Evolutionary conservation across 345 rosid species (phyloP), one percentile per base, ranked within the genome.

Genomic region (Eucalyptus tenuipes): DNA sequence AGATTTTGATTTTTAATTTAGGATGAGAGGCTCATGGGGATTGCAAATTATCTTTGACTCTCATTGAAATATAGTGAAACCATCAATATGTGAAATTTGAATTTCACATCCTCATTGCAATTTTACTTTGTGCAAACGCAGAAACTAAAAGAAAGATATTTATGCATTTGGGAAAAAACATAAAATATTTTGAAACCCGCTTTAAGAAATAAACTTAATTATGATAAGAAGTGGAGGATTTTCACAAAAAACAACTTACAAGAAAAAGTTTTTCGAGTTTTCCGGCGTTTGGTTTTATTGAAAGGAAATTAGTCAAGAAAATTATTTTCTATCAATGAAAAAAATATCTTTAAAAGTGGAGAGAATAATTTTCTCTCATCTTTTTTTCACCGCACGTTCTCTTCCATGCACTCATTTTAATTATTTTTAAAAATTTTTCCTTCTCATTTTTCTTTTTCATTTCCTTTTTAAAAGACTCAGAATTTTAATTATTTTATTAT

Each of bases 281-380:
- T 55, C 3, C 0, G 0, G 20, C 1, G 1, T 55, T 55, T 55
- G 61, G 7, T 24, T 55, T 4, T 25, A 4, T 24, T 9, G 6
- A 55, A 24, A 55, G 24, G 5, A 55, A 55, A 55, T 6, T 55
- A 55, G 29, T 55, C 13, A 55, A 55, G 29, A 9, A 55, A 55
- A 10, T 22, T 22, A 55, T 55, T 55, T 55, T 55, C 9, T 25
- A 24, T 55, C 5, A 24, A 55, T 4, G 61, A 6, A 4, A 55
- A 53, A 55, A 55, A 4, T 24, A 55, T 55, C 29, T 55, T 55
- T 3, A 55, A 22, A 55, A 55, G 29, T 55, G 29, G 29, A 25
- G 61, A 55, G 13, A 55, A 55, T 55, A 55, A 55, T 24, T 55
- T 55, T 55, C 61, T 25, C 29, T 55, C 61, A 55, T 10, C 61